Evolutionary conservation across 2,329 filamentous ascomycete genomes (phyloP).

Genomic region (Pyrenochaeta sp.): DNA sequence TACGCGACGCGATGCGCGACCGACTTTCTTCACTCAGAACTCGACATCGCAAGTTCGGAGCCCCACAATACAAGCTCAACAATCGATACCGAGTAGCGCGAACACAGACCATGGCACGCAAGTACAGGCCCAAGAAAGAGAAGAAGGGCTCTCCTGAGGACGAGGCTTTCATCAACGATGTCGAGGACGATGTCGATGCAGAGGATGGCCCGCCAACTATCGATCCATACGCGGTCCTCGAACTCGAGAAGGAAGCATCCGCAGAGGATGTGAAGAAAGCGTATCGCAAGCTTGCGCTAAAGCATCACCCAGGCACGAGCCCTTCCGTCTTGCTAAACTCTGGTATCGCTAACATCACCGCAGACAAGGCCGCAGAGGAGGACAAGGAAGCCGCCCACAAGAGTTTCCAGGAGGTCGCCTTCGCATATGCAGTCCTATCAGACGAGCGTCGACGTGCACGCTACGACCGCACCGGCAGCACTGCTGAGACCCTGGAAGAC

Average conservation of each 20-base stretch:
- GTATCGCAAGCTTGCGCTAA: slow-evolving; percentile 89
- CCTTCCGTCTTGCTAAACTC: slow-evolving; percentile 18
- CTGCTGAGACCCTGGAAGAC: slow-evolving; percentile 76
- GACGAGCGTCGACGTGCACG: slow-evolving; percentile 80
- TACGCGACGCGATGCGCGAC: slow-evolving; percentile 34
- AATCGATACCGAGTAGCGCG: too few relatives aligned
- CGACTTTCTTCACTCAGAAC: slow-evolving; percentile 11
- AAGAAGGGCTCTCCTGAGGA: slow-evolving; percentile 12
- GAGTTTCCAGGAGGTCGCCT: slow-evolving; percentile 88
- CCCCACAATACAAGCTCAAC: slow-evolving; percentile 7
- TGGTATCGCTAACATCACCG: slow-evolving; percentile 13
- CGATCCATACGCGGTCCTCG: slow-evolving; percentile 81
- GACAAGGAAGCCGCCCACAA: slow-evolving; percentile 76
- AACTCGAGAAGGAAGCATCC: slow-evolving; percentile 73
- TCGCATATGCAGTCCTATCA: slow-evolving; percentile 92
- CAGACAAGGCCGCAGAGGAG: slow-evolving; percentile 77
- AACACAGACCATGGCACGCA: slow-evolving; percentile 14
- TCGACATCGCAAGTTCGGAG: too few relatives aligned
- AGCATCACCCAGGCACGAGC: slow-evolving; percentile 73
- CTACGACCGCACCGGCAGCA: slow-evolving; percentile 91
- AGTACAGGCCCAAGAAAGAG: slow-evolving; percentile 1
- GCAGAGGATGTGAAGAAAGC: slow-evolving; percentile 84
- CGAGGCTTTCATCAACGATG: slow-evolving; percentile 41
- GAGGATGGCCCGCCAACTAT: slow-evolving; percentile 69
- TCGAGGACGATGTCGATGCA: slow-evolving; percentile 29